A percentile compares a stretch with the other conserved stretches of the same genome.
Evolutionary conservation across 768 basidiomycete genomes (phyloP).

Genomic region (Ephemerocybe angulata): DNA sequence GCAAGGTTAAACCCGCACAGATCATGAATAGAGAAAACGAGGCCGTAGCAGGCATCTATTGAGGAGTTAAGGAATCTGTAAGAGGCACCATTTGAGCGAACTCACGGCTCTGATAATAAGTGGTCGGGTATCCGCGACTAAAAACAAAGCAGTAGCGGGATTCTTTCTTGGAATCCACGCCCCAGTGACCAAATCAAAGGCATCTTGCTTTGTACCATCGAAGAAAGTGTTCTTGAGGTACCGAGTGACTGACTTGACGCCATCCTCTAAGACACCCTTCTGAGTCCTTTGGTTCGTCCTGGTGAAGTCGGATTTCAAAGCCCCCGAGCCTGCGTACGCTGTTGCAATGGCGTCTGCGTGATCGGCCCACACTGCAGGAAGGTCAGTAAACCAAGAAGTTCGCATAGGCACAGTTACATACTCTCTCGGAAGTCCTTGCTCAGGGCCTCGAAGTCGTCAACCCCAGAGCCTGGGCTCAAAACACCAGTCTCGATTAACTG

Average conservation of each 20-base stretch:
- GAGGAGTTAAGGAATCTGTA: constrained; percentile 3
- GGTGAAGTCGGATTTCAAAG: constrained; percentile 95
- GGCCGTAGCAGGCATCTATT: constrained; percentile 83
- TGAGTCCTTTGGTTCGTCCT: constrained; percentile 86
- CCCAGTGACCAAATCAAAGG: constrained; percentile 91
- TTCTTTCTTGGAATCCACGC: constrained; percentile 82
- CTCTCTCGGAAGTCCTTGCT: constrained; percentile 84
- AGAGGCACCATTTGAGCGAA: neutral
- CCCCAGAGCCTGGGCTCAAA: constrained; percentile 59
- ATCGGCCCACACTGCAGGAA: constrained; percentile 85
- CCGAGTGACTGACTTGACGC: constrained; percentile 75
- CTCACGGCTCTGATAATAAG: constrained; percentile 78
- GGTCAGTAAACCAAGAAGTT: constrained; percentile 3
- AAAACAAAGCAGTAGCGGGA: constrained; percentile 62
- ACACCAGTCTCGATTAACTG: constrained; percentile 77
- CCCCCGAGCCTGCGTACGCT: constrained; percentile 93
- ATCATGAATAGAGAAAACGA: constrained; percentile 87
- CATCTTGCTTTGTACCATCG: constrained; percentile 94
- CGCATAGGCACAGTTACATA: too few relatives aligned
- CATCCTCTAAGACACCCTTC: constrained; percentile 79
- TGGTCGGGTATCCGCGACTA: constrained; percentile 79
- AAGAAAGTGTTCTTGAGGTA: constrained; percentile 97
- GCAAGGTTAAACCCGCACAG: constrained; percentile 78
- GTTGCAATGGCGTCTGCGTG: constrained; percentile 88
- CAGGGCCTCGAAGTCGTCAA: constrained; percentile 81